Evolutionary conservation across 108 stramenopile species (phyloP).

Genomic region (Stephanodiscus minutulus): DNA sequence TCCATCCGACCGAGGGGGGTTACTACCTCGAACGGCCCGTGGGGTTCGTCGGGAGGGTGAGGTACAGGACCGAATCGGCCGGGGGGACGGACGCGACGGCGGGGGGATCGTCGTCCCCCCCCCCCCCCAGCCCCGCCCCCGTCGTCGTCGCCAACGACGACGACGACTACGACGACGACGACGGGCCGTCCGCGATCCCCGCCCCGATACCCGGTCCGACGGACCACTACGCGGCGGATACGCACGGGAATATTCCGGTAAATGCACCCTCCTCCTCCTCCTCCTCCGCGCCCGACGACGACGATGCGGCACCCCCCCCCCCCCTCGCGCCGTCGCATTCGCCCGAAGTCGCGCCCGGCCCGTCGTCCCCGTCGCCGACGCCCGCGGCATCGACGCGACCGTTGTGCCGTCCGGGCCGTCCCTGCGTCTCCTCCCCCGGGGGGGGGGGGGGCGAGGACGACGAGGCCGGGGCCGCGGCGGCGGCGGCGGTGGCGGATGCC

Average conservation of each 20-base stretch:
- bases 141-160: not conserved
- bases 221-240: too few relatives aligned
- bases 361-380: conserved; percentile 16
- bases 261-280: too few relatives aligned
- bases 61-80: conserved; percentile 5
- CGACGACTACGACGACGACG: not conserved
- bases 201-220: not conserved
- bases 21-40: conserved; percentile 5
- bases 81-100: not conserved
- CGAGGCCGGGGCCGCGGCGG: too few relatives aligned
- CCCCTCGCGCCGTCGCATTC: not conserved
- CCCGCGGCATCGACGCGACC: conserved; percentile 2
- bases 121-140: not conserved
- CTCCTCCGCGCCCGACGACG: too few relatives aligned
- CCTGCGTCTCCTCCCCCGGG: not conserved
- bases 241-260: too few relatives aligned
- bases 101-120: not conserved
- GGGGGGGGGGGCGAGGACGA: too few relatives aligned
- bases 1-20: not conserved
- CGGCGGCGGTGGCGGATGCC: too few relatives aligned
- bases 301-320: too few relatives aligned
- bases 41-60: conserved; percentile 25
- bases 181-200: not conserved
- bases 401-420: not conserved
- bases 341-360: not conserved